These are phyloP conservation scores for Botrytis pseudocinerea DNA, from an alignment of 2,329 filamentous ascomycete genomes.

Conservation along the genomic window DNA sequence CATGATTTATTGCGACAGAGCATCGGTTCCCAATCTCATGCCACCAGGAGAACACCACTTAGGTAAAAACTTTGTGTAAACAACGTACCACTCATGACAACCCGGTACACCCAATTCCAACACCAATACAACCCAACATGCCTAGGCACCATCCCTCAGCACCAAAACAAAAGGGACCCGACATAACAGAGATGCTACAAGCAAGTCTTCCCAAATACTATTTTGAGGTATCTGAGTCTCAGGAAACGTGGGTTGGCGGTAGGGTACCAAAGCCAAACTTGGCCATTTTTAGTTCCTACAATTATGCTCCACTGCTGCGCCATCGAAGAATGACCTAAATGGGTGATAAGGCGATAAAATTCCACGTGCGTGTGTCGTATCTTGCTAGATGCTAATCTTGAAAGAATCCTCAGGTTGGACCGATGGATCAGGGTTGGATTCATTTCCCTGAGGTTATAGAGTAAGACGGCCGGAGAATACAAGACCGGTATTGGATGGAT, in stretches of 20 bases:
- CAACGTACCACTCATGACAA: neutral
- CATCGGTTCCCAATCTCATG: neutral
- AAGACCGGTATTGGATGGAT: constrained; percentile 20
- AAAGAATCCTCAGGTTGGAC: neutral
- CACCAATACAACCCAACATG: constrained; percentile 7
- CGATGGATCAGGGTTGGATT: neutral
- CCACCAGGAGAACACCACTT: neutral
- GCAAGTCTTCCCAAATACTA: neutral
- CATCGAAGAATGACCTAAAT: constrained; percentile 1
- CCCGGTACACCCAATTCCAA: neutral
- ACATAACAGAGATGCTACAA: neutral
- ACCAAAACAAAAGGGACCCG: constrained; percentile 13
- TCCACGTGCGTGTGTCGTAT: constrained; percentile 14
- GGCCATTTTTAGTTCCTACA: constrained; percentile 4
- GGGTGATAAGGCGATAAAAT: neutral
- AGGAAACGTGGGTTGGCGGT: neutral
- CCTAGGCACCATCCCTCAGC: neutral
- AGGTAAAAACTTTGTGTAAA: neutral
- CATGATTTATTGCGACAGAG: neutral
- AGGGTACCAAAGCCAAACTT: constrained; percentile 3
- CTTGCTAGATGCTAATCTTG: constrained; percentile 1
- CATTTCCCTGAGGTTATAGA: neutral
- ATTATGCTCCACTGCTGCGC: constrained; percentile 13
- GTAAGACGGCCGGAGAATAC: constrained; percentile 9
- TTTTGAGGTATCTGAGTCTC: constrained; percentile 4